Evolutionary conservation across 208 protist genomes (phyloP).

Genomic region (Leishmania gerbilli): DNA sequence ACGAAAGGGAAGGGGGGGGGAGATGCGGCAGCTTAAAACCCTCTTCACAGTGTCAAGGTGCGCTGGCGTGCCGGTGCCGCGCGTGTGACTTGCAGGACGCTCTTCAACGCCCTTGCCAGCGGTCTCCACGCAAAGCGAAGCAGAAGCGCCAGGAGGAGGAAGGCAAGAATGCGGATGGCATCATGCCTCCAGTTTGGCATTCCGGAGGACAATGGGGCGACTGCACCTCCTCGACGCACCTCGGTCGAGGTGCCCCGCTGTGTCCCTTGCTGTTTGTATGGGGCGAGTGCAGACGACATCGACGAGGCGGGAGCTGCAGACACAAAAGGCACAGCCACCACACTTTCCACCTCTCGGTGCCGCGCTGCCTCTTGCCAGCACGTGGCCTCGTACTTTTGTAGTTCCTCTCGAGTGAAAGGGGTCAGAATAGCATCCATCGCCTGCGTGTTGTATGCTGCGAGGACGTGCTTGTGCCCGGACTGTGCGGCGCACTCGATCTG

Average conservation of each 20-base stretch:
- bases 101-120: constrained; percentile 21
- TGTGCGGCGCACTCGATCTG: constrained; percentile 23
- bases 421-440: neutral
- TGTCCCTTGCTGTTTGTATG: neutral
- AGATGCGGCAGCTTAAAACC: neutral
- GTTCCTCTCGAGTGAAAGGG: neutral
- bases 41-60: constrained; percentile 30
- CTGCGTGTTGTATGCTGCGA: constrained; percentile 1
- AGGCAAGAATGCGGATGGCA: constrained; percentile 15
- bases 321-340: constrained; percentile 1
- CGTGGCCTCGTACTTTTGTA: neutral
- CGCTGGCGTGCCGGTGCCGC: constrained; percentile 27
- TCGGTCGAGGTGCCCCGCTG: neutral
- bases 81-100: constrained; percentile 17
- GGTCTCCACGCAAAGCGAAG: constrained; percentile 33
- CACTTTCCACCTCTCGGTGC: neutral
- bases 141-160: constrained; percentile 28
- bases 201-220: neutral
- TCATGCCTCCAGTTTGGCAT: constrained; percentile 26
- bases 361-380: constrained; percentile 16
- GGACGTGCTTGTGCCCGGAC: constrained; percentile 8
- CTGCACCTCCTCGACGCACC: neutral
- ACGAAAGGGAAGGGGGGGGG: neutral
- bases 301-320: neutral
- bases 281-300: neutral